Conservation (phyloP, 2,329 filamentous ascomycete genomes). For the Penicillium decumbens region DNA sequence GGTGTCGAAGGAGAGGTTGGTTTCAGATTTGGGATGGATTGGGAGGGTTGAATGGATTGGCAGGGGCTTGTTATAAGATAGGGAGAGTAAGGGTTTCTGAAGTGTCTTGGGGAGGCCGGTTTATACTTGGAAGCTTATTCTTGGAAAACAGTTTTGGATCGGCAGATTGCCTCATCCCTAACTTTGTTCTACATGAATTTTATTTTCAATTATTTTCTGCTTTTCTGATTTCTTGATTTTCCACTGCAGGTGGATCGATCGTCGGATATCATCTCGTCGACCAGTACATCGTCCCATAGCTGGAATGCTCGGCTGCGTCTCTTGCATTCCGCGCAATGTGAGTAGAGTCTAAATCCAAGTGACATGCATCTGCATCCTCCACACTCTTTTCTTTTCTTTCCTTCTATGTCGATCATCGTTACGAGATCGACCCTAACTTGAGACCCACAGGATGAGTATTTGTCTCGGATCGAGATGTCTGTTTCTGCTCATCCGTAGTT, state of each 20-base stretch:
- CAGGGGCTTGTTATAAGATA: constrained; percentile 19
- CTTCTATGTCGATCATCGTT: background rate
- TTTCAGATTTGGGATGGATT: constrained; percentile 17
- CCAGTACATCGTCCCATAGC: background rate
- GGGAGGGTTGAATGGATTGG: background rate
- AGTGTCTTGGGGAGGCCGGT: constrained; percentile 6
- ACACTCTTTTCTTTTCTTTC: background rate
- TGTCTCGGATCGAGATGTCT: background rate
- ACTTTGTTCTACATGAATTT: background rate
- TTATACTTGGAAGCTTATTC: constrained; percentile 21
- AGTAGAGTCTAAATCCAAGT: constrained; percentile 22
- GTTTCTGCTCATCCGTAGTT: background rate
- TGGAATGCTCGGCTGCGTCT: constrained; percentile 26
- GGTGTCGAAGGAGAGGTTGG: constrained; percentile 15
- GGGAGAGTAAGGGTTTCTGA: constrained; percentile 10
- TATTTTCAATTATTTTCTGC: background rate
- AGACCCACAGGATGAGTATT: background rate
- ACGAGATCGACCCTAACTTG: background rate
- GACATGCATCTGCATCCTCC: constrained; percentile 17
- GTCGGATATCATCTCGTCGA: constrained; percentile 2
- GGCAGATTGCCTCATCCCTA: constrained; percentile 14
- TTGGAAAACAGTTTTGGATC: constrained; percentile 15
- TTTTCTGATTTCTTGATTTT: constrained; percentile 6
- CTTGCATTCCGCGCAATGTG: constrained; percentile 23
- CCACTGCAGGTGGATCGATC: background rate